Conservation (phyloP, 352 stramenopile genomes). For the Phytophthora pini region DNA sequence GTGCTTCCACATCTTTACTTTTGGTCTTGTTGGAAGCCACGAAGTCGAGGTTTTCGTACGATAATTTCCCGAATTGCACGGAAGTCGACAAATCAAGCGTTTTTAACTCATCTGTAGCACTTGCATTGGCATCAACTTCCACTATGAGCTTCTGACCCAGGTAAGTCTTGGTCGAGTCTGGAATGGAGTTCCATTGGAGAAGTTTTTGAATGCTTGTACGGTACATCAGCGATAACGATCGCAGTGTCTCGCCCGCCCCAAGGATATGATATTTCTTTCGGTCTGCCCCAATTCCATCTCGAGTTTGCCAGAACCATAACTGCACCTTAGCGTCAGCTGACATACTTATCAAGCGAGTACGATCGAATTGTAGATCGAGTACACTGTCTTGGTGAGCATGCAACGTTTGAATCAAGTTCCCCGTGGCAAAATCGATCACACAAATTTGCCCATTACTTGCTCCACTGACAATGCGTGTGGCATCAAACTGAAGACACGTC, state of each 20-base stretch:
- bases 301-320: conserved; percentile 77
- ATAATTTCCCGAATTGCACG: conserved; percentile 60
- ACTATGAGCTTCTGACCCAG: conserved; percentile 82
- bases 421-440: conserved; percentile 78
- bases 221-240: conserved; percentile 81
- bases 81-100: conserved; percentile 59
- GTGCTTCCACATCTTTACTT: conserved; percentile 58
- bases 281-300: conserved; percentile 44
- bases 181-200: conserved; percentile 72
- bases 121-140: conserved; percentile 46
- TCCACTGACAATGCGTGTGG: conserved; percentile 75
- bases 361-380: conserved; percentile 80
- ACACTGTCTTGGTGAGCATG: conserved; percentile 51
- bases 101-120: conserved; percentile 62
- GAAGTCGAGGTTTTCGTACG: conserved; percentile 71
- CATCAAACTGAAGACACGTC: conserved; percentile 78
- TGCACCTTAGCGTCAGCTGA: conserved; percentile 60
- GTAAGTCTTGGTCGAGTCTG: conserved; percentile 76
- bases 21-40: conserved; percentile 63
- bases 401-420: conserved; percentile 72
- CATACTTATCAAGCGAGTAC: conserved; percentile 69
- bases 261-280: conserved; percentile 81
- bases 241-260: conserved; percentile 68
- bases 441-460: conserved; percentile 60
- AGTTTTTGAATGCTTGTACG: conserved; percentile 73